Evolutionary conservation across 78 protist genomes (phyloP).

Genomic region (Corallochytrium limacisporum): DNA sequence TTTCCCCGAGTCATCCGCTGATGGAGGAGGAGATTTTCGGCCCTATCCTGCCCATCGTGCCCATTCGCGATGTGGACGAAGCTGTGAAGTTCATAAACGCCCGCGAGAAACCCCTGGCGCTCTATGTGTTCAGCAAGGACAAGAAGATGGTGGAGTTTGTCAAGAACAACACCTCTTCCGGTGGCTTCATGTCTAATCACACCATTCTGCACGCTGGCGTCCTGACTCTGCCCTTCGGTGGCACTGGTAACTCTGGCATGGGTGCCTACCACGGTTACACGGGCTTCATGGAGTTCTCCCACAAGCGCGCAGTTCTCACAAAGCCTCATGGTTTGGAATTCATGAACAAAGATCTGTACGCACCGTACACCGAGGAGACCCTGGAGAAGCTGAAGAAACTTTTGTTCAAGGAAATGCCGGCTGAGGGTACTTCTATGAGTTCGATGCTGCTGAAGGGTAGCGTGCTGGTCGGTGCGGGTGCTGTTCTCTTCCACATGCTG

Average conservation of each 20-base stretch:
- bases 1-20: neutral
- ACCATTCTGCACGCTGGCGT: constrained; percentile 8
- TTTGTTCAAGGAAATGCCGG: too few species aligned
- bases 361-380: too few species aligned
- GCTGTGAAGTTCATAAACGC: constrained; percentile 9
- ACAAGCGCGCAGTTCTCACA: neutral
- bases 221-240: constrained; percentile 68
- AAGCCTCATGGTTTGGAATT: too few species aligned
- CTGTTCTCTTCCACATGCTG: too few species aligned
- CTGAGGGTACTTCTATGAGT: too few species aligned
- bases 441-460: too few species aligned
- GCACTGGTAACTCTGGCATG: constrained; percentile 66
- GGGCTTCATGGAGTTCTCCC: constrained; percentile 1
- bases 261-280: constrained; percentile 50
- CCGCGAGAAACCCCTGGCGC: constrained; percentile 52
- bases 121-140: constrained; percentile 42
- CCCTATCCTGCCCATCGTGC: constrained; percentile 53
- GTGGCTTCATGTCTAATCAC: constrained; percentile 39
- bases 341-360: too few species aligned
- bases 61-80: neutral
- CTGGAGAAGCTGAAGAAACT: too few species aligned
- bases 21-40: constrained; percentile 43
- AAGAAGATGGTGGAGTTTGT: neutral
- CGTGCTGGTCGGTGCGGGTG: too few species aligned
- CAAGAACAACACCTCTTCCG: constrained; percentile 8